Percentiles rank a stretch among this genome's conserved stretches.
Evolutionary conservation across 495 filamentous ascomycete species (phyloP).

Genomic region (Talaromyces wortmannii): DNA sequence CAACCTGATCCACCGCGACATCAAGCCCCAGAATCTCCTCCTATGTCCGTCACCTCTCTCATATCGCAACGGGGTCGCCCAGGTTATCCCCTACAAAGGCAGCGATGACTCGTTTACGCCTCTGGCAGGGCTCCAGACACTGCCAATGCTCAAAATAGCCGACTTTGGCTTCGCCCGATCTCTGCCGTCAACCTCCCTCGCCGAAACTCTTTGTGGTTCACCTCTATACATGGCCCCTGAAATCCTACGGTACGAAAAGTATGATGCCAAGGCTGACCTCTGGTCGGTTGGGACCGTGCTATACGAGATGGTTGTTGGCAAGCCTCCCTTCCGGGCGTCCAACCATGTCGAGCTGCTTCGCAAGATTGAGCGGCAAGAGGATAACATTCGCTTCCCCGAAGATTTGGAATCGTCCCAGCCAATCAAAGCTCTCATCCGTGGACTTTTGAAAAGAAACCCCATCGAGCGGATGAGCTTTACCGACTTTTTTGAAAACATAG

Average conservation of each 20-base stretch:
- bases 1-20: slow-evolving; percentile 91
- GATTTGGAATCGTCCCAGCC: slow-evolving; percentile 64
- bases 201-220: slow-evolving; percentile 96
- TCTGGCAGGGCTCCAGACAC: slow-evolving; percentile 70
- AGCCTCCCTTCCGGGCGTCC: slow-evolving; percentile 81
- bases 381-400: slow-evolving; percentile 74
- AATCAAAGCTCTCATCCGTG: slow-evolving; percentile 75
- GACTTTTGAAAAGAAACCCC: slow-evolving; percentile 76
- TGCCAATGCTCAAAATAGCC: slow-evolving; percentile 94
- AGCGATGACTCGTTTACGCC: slow-evolving; percentile 75
- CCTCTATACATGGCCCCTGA: slow-evolving; percentile 98
- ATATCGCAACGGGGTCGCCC: slow-evolving; percentile 38
- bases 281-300: slow-evolving; percentile 97
- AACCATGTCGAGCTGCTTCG: slow-evolving; percentile 93
- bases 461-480: slow-evolving; percentile 77
- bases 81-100: slow-evolving; percentile 50
- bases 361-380: slow-evolving; percentile 81
- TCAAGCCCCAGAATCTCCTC: slow-evolving; percentile 95
- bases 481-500: slow-evolving; percentile 67
- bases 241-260: slow-evolving; percentile 94
- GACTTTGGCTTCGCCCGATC: slow-evolving; percentile 97
- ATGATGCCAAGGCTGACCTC: slow-evolving; percentile 92
- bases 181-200: slow-evolving; percentile 79
- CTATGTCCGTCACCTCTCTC: slow-evolving; percentile 76
- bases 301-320: slow-evolving; percentile 89